Base-by-base conservation (phyloP, 73 alveolate genomes). In the Durusdinium trenchii region DNA sequence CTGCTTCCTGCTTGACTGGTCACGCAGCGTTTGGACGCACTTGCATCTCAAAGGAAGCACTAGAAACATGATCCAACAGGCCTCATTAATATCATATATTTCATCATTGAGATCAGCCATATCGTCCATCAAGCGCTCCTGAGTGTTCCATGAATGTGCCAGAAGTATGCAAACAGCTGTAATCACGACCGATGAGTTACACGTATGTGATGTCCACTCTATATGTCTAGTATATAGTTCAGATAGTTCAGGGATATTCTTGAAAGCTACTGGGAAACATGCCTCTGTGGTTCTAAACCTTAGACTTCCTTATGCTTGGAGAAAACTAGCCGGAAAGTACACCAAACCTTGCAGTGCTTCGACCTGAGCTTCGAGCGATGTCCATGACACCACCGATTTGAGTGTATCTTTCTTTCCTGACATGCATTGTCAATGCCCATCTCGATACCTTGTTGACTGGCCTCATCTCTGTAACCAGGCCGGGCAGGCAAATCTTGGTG, bases 41-140 rank as follows among this genome's bases (percentile, higher is more conserved):
- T 57, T 57, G 69, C 23, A 57, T 57, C 32, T 12, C 12, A 57
- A 12, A 57, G 69, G 12, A 16, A 23, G 12, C 69, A 12, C 32
- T 73, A 1, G 20, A 73, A n/a, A 45, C 46, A 78, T 38, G 61
- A 45, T 43, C 12, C 43, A 76, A 42, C 67, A 35, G 30, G 82
- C 97, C 97, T 91, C 97, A n/a, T 91, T 91, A 52, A 91, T 91
- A 76, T 91, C 97, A 1, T 86, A 38, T 38, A 91, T 91, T 30
- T 91, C 97, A 52, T 91, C 97, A 42, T 91, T 91, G 16, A 91
- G 87, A 69, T 91, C 97, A 46, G 73, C 89, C 97, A 91, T 91
- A 60, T 91, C 81, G 81, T 91, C 97, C 97, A 91, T 91, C 97
- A 91, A 51, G 30, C 81, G 84, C 60, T 91, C 97, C 97, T 91